Conservation (phyloP, 73 alveolate genomes). For the Paramecium sonneborni region DNA sequence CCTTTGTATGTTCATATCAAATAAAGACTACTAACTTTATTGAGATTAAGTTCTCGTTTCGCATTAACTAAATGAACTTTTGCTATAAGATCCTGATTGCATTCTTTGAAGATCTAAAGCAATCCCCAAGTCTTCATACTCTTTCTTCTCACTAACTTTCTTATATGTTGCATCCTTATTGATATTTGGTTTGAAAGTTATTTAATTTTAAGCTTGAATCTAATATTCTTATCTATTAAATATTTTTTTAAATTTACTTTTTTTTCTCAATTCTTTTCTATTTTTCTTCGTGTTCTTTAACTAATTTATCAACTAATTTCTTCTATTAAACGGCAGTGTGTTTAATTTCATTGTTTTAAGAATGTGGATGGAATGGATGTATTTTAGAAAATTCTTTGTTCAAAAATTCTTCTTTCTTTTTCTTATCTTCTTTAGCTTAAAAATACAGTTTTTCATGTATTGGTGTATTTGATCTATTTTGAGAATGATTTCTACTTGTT, state of each 20-base stretch:
- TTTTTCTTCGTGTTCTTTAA: conserved; percentile 7
- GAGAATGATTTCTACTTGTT: background rate
- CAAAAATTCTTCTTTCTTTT: background rate
- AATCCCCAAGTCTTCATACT: background rate
- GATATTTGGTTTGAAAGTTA: background rate
- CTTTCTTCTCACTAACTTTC: background rate
- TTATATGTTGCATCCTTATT: background rate
- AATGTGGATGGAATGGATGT: conserved; percentile 12
- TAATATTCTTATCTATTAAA: background rate
- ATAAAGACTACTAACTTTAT: background rate
- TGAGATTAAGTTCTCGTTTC: background rate
- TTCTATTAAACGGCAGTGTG: background rate
- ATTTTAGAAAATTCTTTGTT: conserved; percentile 2
- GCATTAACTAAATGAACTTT: background rate
- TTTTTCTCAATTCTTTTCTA: background rate
- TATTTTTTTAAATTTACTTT: background rate
- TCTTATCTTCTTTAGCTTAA: conserved; percentile 3
- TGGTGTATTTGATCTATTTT: conserved; percentile 42
- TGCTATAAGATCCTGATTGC: background rate
- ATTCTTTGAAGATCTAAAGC: background rate
- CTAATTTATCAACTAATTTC: background rate
- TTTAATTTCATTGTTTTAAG: background rate
- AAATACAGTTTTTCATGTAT: background rate
- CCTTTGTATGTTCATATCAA: background rate
- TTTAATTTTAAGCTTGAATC: background rate